These are phyloP conservation scores for Termitomyces titanicus DNA, from an alignment of 768 basidiomycete species.

Conservation along the genomic window DNA sequence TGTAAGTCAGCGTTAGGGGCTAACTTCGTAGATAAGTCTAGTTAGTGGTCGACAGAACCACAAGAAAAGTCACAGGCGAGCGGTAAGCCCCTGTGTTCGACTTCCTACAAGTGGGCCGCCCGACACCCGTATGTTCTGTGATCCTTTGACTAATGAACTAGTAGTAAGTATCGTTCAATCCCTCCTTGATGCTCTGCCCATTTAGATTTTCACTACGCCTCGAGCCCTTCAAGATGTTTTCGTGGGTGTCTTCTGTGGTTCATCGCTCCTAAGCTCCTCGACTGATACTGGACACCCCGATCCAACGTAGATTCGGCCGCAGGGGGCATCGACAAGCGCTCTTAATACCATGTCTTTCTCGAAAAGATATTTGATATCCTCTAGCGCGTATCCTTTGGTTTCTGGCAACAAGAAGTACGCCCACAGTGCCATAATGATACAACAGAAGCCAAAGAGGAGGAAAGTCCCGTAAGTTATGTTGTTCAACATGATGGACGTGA, in stretches of 20 bases:
- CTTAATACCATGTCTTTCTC: conserved; percentile 33
- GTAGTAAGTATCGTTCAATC: too few relatives aligned
- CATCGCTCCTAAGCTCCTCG: conserved; percentile 16
- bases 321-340: conserved; percentile 37
- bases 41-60: too few relatives aligned
- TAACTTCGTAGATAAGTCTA: too few relatives aligned
- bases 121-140: too few relatives aligned
- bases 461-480: conserved; percentile 36
- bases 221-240: background rate
- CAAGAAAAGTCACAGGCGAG: too few relatives aligned
- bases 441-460: conserved; percentile 38
- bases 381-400: conserved; percentile 41
- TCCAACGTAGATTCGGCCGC: conserved; percentile 32
- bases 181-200: too few relatives aligned
- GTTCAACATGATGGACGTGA: conserved; percentile 35
- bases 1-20: too few relatives aligned
- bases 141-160: too few relatives aligned
- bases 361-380: conserved; percentile 43
- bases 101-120: too few relatives aligned
- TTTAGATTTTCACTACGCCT: too few relatives aligned
- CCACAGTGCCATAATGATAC: conserved; percentile 39
- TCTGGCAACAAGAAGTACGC: conserved; percentile 43
- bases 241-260: background rate
- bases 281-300: conserved; percentile 21
- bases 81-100: too few relatives aligned